Percentiles rank a stretch among this genome's conserved stretches.
These are phyloP conservation scores for Coprinopsis marcescibilis DNA, from an alignment of 768 basidiomycete genomes.

Conservation along the genomic window DNA sequence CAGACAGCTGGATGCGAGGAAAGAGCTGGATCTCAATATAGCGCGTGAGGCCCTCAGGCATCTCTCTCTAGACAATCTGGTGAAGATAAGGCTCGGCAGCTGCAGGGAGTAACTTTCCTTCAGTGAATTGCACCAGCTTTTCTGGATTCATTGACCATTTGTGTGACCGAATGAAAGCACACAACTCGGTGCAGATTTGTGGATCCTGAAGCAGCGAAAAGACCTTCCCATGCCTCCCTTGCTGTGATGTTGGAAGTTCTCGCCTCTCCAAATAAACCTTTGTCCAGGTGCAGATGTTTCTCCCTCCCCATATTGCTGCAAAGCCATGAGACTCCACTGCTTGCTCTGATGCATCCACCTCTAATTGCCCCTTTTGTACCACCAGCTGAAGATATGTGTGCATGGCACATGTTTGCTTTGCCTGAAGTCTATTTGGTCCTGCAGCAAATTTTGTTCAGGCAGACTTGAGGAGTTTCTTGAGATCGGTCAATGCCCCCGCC, in stretches of 20 bases:
- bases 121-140: slow-evolving; percentile 23
- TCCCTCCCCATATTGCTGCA: slow-evolving; percentile 24
- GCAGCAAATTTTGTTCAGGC: slow-evolving; percentile 20
- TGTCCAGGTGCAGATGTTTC: slow-evolving; percentile 21
- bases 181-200: slow-evolving; percentile 20
- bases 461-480: slow-evolving; percentile 20
- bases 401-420: slow-evolving; percentile 20
- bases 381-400: slow-evolving; percentile 25
- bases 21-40: slow-evolving; percentile 30
- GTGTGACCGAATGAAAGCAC: slow-evolving; percentile 24
- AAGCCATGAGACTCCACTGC: slow-evolving; percentile 28
- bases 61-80: slow-evolving; percentile 24
- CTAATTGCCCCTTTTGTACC: slow-evolving; percentile 17
- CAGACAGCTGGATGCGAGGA: slow-evolving; percentile 23
- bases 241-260: slow-evolving; percentile 19
- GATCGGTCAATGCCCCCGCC: slow-evolving; percentile 14
- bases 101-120: slow-evolving; percentile 20
- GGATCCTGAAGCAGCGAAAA: slow-evolving; percentile 25
- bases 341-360: slow-evolving; percentile 20
- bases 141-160: slow-evolving; percentile 31
- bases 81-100: slow-evolving; percentile 24
- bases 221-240: slow-evolving; percentile 22
- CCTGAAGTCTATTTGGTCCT: slow-evolving; percentile 24
- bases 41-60: slow-evolving; percentile 27
- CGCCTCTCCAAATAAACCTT: slow-evolving; percentile 18